A percentile compares a stretch with the other conserved stretches of the same genome.
phyloP scores from a whole-genome alignment of 1,284 basidiomycete species.

The Tetrapyrgos nigripes region DNA sequence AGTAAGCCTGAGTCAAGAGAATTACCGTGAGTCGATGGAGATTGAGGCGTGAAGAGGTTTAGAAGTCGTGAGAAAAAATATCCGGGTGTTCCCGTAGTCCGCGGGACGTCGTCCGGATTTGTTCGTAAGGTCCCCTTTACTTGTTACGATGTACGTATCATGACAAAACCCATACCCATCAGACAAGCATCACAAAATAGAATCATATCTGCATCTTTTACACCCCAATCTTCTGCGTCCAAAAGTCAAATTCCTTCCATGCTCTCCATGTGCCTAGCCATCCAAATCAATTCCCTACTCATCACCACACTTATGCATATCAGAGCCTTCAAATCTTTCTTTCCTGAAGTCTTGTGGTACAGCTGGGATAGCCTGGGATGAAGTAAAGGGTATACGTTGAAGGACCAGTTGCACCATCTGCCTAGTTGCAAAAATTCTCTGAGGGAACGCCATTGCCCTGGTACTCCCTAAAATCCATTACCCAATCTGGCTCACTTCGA shows the following conservation, averaged over 20 bases:
- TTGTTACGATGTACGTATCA: too few species aligned
- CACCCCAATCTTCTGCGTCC: neutral
- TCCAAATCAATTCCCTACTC: neutral
- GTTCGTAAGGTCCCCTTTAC: too few species aligned
- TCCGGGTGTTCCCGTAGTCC: too few species aligned
- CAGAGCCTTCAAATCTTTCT: neutral
- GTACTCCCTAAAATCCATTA: too few species aligned
- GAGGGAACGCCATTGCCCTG: constrained; percentile 16
- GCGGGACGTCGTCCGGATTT: too few species aligned
- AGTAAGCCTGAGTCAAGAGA: too few species aligned
- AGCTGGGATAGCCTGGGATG: constrained; percentile 28
- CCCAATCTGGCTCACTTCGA: too few species aligned
- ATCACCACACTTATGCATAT: neutral
- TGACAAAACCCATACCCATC: neutral
- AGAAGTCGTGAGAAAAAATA: too few species aligned
- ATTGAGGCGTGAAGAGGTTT: too few species aligned
- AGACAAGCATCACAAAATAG: neutral
- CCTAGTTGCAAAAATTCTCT: constrained; percentile 27
- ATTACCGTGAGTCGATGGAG: too few species aligned
- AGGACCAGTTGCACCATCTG: constrained; percentile 38
- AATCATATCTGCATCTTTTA: neutral
- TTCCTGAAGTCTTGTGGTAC: constrained; percentile 15
- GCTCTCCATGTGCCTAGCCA: neutral
- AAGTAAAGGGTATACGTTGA: constrained; percentile 39
- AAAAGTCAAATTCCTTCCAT: neutral